Percentiles rank a stretch among this genome's conserved stretches.
Evolutionary conservation across 1,284 basidiomycete genomes (phyloP).

Genomic region (Sporisorium reilianum): DNA sequence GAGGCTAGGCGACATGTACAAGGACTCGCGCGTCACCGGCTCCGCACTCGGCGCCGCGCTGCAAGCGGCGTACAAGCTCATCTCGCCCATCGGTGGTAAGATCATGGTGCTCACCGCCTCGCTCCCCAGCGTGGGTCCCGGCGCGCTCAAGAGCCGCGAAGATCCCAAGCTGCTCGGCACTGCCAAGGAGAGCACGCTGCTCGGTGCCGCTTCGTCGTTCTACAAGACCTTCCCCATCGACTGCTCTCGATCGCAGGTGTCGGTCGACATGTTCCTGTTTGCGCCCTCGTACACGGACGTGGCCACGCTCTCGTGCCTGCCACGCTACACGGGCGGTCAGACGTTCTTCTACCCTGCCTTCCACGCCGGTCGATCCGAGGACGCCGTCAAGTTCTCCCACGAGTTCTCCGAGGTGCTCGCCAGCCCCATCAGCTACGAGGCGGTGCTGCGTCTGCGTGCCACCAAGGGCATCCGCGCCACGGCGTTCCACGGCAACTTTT

Average conservation of each 20-base stretch:
- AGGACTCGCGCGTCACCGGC: slow-evolving; percentile 88
- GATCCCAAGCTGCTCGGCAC: slow-evolving; percentile 97
- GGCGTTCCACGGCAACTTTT: slow-evolving; percentile 99
- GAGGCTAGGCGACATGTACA: slow-evolving; percentile 94
- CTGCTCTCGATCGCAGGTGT: slow-evolving; percentile 95
- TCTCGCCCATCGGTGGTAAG: slow-evolving; percentile 94
- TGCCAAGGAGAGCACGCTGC: slow-evolving; percentile 76
- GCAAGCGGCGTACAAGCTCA: slow-evolving; percentile 94
- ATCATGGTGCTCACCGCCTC: slow-evolving; percentile 89
- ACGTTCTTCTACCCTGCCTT: slow-evolving; percentile 99
- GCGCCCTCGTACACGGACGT: slow-evolving; percentile 94
- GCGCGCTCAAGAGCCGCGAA: slow-evolving; percentile 93
- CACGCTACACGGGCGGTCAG: slow-evolving; percentile 97
- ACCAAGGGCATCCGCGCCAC: slow-evolving; percentile 87
- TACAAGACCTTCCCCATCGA: slow-evolving; percentile 99
- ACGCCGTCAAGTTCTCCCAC: slow-evolving; percentile 96
- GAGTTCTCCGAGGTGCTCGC: slow-evolving; percentile 94
- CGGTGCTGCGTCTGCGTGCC: slow-evolving; percentile 96
- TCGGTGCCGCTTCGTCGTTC: slow-evolving; percentile 80
- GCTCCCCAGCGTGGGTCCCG: slow-evolving; percentile 88
- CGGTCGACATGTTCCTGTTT: slow-evolving; percentile 99
- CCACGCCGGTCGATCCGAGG: slow-evolving; percentile 91
- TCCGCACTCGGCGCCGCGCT: slow-evolving; percentile 95
- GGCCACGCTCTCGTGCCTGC: slow-evolving; percentile 88
- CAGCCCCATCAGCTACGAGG: slow-evolving; percentile 95